These are phyloP conservation scores for Stachybotrys echinatus DNA, from an alignment of 2,329 filamentous ascomycete genomes.

Conservation along the genomic window DNA sequence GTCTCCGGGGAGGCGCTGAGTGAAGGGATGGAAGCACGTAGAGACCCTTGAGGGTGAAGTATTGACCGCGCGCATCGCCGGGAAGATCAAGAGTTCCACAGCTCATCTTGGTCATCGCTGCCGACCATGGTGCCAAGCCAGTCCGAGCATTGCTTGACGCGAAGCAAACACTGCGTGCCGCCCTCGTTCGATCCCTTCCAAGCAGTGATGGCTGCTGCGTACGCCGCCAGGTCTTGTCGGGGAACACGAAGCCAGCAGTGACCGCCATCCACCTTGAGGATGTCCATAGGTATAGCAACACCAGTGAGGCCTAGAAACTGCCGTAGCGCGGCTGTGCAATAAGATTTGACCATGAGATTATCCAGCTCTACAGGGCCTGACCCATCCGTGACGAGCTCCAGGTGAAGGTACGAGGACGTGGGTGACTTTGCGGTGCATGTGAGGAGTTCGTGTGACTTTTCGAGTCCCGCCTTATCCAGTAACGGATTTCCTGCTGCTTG, in stretches of 20 bases:
- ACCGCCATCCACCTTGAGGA: constrained; percentile 53
- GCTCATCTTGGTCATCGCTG: constrained; percentile 30
- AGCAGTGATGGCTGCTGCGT: constrained; percentile 61
- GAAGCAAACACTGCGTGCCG: constrained; percentile 43
- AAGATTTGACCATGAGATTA: constrained; percentile 54
- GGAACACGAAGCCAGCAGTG: constrained; percentile 63
- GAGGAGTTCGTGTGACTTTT: constrained; percentile 42
- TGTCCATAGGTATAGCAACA: constrained; percentile 61
- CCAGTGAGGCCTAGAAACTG: constrained; percentile 69
- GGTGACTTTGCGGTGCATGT: constrained; percentile 46
- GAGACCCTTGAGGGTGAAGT: neutral
- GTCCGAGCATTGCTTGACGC: constrained; percentile 53
- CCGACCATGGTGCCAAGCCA: constrained; percentile 59
- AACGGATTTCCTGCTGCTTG: constrained; percentile 16
- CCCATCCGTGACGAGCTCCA: constrained; percentile 38
- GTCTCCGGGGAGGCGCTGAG: neutral
- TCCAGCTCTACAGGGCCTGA: constrained; percentile 40
- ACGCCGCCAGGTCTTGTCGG: constrained; percentile 50
- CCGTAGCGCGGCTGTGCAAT: constrained; percentile 57
- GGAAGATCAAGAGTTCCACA: constrained; percentile 40
- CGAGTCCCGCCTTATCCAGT: constrained; percentile 23
- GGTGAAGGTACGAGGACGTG: constrained; percentile 51
- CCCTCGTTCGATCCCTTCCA: constrained; percentile 48
- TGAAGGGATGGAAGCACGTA: neutral
- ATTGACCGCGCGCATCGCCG: neutral